Evolutionary conservation across 345 rosid genomes (phyloP).

Genomic region (Eutrema heterophyllum): DNA sequence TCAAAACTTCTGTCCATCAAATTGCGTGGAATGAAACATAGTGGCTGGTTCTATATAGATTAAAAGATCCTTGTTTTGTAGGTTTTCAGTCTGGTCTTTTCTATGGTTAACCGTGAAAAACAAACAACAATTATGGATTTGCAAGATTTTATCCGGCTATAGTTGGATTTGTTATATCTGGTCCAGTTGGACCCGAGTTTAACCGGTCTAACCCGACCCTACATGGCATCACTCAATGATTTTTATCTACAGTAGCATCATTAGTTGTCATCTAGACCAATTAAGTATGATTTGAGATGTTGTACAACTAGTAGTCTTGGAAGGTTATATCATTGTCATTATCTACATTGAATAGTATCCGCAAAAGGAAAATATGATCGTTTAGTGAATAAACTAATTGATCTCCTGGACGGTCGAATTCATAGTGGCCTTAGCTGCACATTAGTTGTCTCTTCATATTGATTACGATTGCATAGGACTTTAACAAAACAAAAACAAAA

Average conservation of each 20-base stretch:
- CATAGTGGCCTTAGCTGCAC: constrained; percentile 20
- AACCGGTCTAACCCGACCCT: neutral
- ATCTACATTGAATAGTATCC: neutral
- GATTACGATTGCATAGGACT: constrained; percentile 27
- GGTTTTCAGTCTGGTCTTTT: neutral
- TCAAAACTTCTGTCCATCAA: neutral
- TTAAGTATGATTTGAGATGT: neutral
- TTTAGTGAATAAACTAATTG: constrained; percentile 14
- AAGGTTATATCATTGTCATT: constrained; percentile 6
- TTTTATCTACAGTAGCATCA: neutral
- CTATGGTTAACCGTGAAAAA: neutral
- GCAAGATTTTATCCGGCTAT: neutral
- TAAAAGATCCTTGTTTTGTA: neutral
- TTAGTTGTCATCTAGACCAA: neutral
- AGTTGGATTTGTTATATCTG: neutral
- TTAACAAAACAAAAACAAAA: neutral
- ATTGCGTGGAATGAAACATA: neutral
- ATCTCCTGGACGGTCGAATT: constrained; percentile 22
- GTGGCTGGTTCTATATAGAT: neutral
- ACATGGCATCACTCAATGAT: neutral
- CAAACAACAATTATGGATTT: neutral
- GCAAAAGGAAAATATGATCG: neutral
- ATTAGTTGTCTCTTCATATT: constrained; percentile 30
- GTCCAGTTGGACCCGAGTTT: neutral
- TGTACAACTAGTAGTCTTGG: neutral